A percentile compares a stretch with the other conserved stretches of the same genome.
Conservation (phyloP, 441 rosid species). For the Flueggea neowawraea region DNA sequence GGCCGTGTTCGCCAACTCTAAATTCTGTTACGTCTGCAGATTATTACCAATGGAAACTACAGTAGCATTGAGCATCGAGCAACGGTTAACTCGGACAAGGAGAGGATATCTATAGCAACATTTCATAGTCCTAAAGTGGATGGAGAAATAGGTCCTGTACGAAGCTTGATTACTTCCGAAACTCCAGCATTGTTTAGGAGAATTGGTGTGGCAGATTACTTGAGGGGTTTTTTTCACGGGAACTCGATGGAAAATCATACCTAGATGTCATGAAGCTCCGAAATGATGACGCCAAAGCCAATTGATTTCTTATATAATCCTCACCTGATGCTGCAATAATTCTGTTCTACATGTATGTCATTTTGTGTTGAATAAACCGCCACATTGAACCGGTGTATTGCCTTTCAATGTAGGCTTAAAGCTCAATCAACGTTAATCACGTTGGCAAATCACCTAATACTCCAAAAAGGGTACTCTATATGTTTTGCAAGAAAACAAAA, state of each 20-base stretch:
- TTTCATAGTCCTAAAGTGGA: conserved; percentile 22
- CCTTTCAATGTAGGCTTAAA: no score
- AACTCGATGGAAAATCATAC: conserved; percentile 25
- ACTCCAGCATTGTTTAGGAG: conserved; percentile 22
- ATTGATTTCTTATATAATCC: no score
- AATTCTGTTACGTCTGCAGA: conserved; percentile 6
- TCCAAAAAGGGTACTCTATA: no score
- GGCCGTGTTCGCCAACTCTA: no score
- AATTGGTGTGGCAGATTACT: conserved; percentile 10
- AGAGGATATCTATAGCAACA: conserved; percentile 27
- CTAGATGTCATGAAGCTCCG: conserved; percentile 25
- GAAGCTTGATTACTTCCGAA: conserved; percentile 16
- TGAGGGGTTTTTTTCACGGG: conserved; percentile 11
- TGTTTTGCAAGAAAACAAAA: no score
- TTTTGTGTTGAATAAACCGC: no score
- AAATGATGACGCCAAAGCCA: background rate
- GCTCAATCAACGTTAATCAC: no score
- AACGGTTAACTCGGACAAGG: conserved; percentile 20
- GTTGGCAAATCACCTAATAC: no score
- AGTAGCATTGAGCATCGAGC: conserved; percentile 34
- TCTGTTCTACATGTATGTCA: no score
- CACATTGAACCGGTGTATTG: no score
- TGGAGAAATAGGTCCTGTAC: conserved; percentile 23
- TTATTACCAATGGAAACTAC: conserved; percentile 30
- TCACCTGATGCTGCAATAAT: no score